A percentile compares a stretch with the other conserved stretches of the same genome.
phyloP scores from a whole-genome alignment of 139 green algal genomes.

The Tetratostichococcus sp. region DNA sequence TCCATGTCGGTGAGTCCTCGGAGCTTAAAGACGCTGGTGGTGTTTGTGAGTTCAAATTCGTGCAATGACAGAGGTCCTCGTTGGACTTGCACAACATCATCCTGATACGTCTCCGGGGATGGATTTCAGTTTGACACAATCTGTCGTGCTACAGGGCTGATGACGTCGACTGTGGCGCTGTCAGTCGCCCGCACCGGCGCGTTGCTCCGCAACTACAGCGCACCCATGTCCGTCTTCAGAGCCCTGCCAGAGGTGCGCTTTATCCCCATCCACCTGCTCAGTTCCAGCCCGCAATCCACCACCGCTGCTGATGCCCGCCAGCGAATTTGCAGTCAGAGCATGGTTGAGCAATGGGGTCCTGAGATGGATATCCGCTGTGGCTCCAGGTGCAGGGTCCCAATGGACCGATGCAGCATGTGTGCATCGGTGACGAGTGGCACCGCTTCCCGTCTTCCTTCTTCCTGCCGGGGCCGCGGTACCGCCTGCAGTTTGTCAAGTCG shows the following conservation, averaged over 20 bases:
- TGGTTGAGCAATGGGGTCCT: too few species aligned
- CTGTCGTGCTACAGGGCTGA: not conserved
- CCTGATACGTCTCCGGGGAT: too few species aligned
- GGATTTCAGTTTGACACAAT: too few species aligned
- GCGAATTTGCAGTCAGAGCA: too few species aligned
- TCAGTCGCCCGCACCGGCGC: conserved; percentile 28
- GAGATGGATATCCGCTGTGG: too few species aligned
- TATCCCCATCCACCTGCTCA: not conserved
- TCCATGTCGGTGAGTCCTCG: not conserved
- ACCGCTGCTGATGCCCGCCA: too few species aligned
- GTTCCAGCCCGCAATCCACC: too few species aligned
- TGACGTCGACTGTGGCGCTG: conserved; percentile 16
- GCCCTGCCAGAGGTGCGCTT: conserved; percentile 9
- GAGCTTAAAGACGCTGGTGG: too few species aligned
- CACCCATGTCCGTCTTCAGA: conserved; percentile 40
- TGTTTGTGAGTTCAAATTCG: too few species aligned
- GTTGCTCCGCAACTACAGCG: conserved; percentile 47
- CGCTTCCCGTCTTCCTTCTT: conserved; percentile 82
- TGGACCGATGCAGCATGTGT: conserved; percentile 38
- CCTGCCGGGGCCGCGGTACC: conserved; percentile 55
- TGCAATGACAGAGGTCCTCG: too few species aligned
- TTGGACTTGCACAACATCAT: too few species aligned
- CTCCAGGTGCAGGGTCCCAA: not conserved
- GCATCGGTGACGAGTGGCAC: conserved; percentile 75
- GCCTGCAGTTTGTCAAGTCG: conserved; percentile 63